These are phyloP conservation scores for Starmerella floricola DNA, from an alignment of 805 yeast genomes.

Conservation along the genomic window DNA sequence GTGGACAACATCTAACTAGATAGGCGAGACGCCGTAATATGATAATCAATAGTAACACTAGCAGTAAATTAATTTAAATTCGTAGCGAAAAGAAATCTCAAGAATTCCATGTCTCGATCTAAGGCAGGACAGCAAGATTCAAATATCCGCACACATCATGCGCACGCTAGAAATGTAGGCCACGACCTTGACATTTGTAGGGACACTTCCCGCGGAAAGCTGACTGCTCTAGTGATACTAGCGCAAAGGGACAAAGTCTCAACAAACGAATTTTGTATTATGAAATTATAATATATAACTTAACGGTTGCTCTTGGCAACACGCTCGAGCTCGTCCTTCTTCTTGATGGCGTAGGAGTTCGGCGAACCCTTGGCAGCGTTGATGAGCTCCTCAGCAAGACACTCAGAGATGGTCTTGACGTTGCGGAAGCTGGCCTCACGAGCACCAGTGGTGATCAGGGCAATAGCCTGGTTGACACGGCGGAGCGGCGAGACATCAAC, in stretches of 20 bases:
- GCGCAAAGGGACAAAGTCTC: too few species aligned
- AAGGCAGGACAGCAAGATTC: too few species aligned
- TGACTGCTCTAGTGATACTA: too few species aligned
- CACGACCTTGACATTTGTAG: too few species aligned
- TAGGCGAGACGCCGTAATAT: too few species aligned
- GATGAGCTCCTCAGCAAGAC: conserved; percentile 99
- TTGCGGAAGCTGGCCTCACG: conserved; percentile 99
- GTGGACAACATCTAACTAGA: conserved; percentile 4
- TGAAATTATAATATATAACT: conserved; percentile 25
- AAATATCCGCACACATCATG: too few species aligned
- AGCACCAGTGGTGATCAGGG: conserved; percentile 95
- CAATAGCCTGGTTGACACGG: conserved; percentile 99
- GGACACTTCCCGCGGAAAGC: too few species aligned
- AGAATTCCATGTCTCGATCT: too few species aligned
- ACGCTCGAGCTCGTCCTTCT: conserved; percentile 99
- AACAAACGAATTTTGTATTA: neutral
- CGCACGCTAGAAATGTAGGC: too few species aligned
- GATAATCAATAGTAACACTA: too few species aligned
- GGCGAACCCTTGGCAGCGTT: conserved; percentile 99
- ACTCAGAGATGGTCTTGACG: conserved; percentile 99
- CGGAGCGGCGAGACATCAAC: conserved; percentile 99
- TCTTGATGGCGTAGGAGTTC: conserved; percentile 99
- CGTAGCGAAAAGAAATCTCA: too few species aligned
- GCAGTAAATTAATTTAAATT: too few species aligned
- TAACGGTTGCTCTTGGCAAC: conserved; percentile 99